These are phyloP conservation scores for Cyclocybe aegerita DNA, from an alignment of 768 basidiomycete genomes.

Conservation along the genomic window DNA sequence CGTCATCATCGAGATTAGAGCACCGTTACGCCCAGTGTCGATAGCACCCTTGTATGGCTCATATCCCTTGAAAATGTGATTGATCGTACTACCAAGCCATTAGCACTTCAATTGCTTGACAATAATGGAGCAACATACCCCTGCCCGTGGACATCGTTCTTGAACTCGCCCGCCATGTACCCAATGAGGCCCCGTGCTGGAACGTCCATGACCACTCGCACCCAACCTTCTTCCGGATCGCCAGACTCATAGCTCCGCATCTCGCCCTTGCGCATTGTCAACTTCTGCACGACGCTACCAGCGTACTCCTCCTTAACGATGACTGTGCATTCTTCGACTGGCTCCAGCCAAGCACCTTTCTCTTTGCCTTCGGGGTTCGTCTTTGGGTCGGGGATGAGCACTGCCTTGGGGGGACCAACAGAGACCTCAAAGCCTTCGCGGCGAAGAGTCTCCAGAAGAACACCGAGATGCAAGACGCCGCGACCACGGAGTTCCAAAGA, in stretches of 20 bases:
- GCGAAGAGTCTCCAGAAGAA: constrained; percentile 48
- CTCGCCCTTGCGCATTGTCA: constrained; percentile 49
- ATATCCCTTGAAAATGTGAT: constrained; percentile 52
- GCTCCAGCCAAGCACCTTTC: constrained; percentile 39
- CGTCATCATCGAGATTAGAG: constrained; percentile 45
- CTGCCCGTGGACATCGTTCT: constrained; percentile 50
- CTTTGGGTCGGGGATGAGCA: constrained; percentile 43
- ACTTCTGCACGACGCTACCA: constrained; percentile 46
- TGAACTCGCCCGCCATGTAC: constrained; percentile 53
- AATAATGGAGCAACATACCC: constrained; percentile 27
- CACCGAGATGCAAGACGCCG: constrained; percentile 50
- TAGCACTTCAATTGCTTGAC: neutral
- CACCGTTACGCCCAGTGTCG: constrained; percentile 47
- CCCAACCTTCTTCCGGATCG: constrained; percentile 44
- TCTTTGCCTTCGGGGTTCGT: constrained; percentile 18
- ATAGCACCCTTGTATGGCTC: constrained; percentile 41
- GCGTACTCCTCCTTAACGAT: constrained; percentile 48
- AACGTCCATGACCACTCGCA: constrained; percentile 46
- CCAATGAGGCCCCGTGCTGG: constrained; percentile 49
- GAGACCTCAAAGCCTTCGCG: constrained; percentile 49
- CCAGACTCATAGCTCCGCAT: constrained; percentile 46
- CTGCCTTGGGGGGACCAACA: constrained; percentile 49
- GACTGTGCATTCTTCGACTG: constrained; percentile 46
- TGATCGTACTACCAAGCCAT: constrained; percentile 38
- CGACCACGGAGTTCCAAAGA: constrained; percentile 48